Conservation (phyloP, 2,329 filamentous ascomycete genomes). For the Colletotrichum australisinense region DNA sequence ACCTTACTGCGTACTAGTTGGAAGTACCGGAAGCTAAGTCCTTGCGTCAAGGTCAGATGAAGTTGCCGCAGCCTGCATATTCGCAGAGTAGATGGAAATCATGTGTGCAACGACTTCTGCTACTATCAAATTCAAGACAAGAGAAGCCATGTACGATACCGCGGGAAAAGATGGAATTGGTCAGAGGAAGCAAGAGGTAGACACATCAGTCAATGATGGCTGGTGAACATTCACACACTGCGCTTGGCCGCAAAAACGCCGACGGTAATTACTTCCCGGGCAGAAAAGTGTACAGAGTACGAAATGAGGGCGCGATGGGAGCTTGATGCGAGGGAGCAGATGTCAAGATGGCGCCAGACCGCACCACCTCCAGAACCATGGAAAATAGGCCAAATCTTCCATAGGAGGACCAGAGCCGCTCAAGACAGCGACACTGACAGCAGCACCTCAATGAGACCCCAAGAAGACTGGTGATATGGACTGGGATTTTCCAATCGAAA, state of each 20-base stretch:
- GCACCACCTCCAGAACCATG: not conserved
- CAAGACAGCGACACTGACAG: not conserved
- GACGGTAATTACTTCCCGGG: not conserved
- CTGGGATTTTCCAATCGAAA: not conserved
- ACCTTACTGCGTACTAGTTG: conserved; percentile 1
- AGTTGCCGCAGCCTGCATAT: conserved; percentile 17
- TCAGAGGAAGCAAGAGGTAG: no score
- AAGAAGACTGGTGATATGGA: no score
- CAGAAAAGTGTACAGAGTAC: not conserved
- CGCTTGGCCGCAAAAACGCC: not conserved
- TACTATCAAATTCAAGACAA: not conserved
- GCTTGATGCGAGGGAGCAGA: not conserved
- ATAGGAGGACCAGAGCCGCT: not conserved
- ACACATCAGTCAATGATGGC: no score
- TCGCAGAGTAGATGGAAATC: conserved; percentile 2
- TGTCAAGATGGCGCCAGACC: not conserved
- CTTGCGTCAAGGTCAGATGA: conserved; percentile 32
- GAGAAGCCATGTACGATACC: not conserved
- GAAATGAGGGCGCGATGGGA: not conserved
- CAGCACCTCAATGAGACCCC: not conserved
- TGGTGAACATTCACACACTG: no score
- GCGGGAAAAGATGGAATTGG: no score
- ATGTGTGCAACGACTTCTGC: conserved; percentile 18
- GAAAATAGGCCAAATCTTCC: not conserved
- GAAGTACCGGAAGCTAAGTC: conserved; percentile 10